phyloP scores from a whole-genome alignment of 2,329 filamentous ascomycete genomes.

The Periglandula ipomoeae region DNA sequence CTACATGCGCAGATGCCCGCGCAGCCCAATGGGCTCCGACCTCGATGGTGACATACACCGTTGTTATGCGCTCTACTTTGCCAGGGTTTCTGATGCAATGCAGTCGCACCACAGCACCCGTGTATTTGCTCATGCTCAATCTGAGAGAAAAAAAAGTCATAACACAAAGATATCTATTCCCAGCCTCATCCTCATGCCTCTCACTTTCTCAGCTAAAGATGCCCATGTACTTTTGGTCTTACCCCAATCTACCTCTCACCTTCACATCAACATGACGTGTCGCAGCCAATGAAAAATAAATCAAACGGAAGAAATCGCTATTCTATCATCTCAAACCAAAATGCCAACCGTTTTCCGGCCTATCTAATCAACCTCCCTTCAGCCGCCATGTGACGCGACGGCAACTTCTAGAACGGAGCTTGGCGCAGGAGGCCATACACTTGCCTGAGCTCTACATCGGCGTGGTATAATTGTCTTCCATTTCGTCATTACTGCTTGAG shows the following conservation, averaged over 20 bases:
- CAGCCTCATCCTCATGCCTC: no score
- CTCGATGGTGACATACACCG: neutral
- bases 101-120: constrained; percentile 8
- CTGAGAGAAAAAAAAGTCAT: no score
- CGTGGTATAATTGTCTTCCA: constrained; percentile 29
- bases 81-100: neutral
- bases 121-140: constrained; percentile 14
- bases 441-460: constrained; percentile 10
- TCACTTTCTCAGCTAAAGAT: no score
- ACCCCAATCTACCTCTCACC: neutral
- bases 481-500: constrained; percentile 47
- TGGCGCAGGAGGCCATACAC: neutral
- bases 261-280: neutral
- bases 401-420: no score
- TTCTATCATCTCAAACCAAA: neutral
- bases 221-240: no score
- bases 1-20: neutral
- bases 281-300: neutral
- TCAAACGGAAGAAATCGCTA: neutral
- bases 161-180: no score
- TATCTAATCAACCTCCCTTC: no score
- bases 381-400: no score
- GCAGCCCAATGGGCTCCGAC: neutral
- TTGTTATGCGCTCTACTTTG: neutral
- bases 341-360: neutral